Evolutionary conservation across 306 rosid species (phyloP).

Genomic region (Corylus heterophylla): DNA sequence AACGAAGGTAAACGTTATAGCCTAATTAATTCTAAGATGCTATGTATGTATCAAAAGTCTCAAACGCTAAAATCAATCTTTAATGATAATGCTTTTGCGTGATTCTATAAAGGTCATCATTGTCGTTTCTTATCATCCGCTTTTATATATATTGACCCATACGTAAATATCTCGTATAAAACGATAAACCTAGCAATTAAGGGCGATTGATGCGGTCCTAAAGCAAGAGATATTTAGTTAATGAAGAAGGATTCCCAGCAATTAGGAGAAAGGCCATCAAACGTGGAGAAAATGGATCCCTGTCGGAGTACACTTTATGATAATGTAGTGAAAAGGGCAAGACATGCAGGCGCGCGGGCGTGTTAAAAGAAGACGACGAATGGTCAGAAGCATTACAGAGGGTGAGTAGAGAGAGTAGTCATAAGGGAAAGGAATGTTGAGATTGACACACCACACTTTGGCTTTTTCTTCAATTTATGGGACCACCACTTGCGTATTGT

Average conservation of each 20-base stretch:
- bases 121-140: too few relatives aligned
- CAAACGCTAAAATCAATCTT: too few relatives aligned
- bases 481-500: constrained; percentile 65
- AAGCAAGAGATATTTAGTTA: neutral
- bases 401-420: too few relatives aligned
- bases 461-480: constrained; percentile 20
- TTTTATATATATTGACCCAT: too few relatives aligned
- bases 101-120: too few relatives aligned
- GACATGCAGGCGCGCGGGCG: constrained; percentile 71
- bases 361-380: constrained; percentile 50
- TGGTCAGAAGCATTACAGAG: constrained; percentile 46
- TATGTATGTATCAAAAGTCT: too few relatives aligned
- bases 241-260: constrained; percentile 8
- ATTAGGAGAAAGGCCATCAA: neutral
- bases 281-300: constrained; percentile 16
- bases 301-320: constrained; percentile 46
- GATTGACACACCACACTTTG: constrained; percentile 42
- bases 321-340: constrained; percentile 72
- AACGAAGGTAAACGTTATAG: too few relatives aligned
- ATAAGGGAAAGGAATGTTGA: constrained; percentile 33
- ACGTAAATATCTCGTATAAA: neutral
- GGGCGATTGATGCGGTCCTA: neutral
- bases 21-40: too few relatives aligned
- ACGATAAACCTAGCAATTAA: neutral
- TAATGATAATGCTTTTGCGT: too few relatives aligned